Evolutionary conservation across 257 asterid genomes (phyloP).

Genomic region (Solanum arcanum): DNA sequence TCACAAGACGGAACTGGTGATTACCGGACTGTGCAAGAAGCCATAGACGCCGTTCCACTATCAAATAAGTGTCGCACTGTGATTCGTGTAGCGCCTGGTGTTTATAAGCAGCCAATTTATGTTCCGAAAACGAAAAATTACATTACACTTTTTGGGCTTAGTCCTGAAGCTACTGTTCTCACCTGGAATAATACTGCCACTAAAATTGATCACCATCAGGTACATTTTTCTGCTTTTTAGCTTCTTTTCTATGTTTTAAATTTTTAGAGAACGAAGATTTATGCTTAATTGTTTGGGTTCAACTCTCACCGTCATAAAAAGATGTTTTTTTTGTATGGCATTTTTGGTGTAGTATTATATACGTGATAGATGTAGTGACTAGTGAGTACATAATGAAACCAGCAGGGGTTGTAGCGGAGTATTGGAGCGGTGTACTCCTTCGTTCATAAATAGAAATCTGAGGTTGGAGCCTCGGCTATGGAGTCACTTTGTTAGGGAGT

Average conservation of each 20-base stretch:
- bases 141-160: slow-evolving; percentile 66
- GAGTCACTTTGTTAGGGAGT: neutral
- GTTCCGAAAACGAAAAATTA: slow-evolving; percentile 82
- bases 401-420: neutral
- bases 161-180: slow-evolving; percentile 71
- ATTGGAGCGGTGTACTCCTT: neutral
- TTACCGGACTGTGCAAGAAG: slow-evolving; percentile 83
- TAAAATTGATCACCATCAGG: slow-evolving; percentile 82
- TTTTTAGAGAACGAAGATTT: neutral
- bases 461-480: neutral
- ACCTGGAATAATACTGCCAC: slow-evolving; percentile 85
- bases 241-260: neutral
- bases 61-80: slow-evolving; percentile 60
- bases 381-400: neutral
- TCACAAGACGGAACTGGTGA: slow-evolving; percentile 63
- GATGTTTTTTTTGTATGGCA: neutral
- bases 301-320: neutral
- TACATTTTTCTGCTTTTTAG: neutral
- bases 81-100: slow-evolving; percentile 73
- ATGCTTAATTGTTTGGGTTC: neutral
- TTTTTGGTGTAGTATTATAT: neutral
- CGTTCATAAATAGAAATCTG: neutral
- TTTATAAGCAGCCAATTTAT: slow-evolving; percentile 69
- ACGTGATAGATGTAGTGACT: neutral
- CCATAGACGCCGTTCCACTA: slow-evolving; percentile 77